Base-by-base conservation (phyloP, 257 asterid species). In the Striga asiatica region DNA sequence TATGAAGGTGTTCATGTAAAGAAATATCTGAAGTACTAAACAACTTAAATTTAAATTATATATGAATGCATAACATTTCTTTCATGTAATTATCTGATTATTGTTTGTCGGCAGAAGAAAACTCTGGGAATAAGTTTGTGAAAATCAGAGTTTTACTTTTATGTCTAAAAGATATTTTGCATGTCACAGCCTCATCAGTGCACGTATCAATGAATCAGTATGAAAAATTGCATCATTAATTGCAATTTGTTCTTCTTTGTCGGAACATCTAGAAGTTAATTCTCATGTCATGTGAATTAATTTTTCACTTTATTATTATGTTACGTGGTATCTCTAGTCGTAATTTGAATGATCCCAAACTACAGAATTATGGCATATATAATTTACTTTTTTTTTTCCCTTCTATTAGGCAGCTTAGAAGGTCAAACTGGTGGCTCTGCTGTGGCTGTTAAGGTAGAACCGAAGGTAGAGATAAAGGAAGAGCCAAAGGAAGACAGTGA, bases 401-500 rank as follows among this genome's bases (percentile, higher is more conserved):
- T 34, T 25, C 27, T 35, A 13, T 42, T 60, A 54, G 66, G 47
- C 50, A 59, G 61, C 22, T 55, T 37, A 71, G 84, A 78, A 50
- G 89, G 76, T 66, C 56, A 78, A 39, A 37, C 56, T 38, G 70
- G 57, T 49, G 79, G 65, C 50, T 23, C 81, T 69, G 77, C 68
- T 41, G 24, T 79, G 69, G 78, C 77, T 52, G 89, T 76, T n/a
- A n/a, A n/a, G n/a, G n/a, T n/a, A n/a, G n/a, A n/a, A n/a, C n/a
- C n/a, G n/a, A n/a, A n/a, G n/a, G n/a, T n/a, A n/a, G n/a, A n/a
- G n/a, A n/a, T n/a, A n/a, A n/a, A n/a, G n/a, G n/a, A n/a, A n/a
- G n/a, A n/a, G n/a, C n/a, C n/a, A 34, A 85, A 80, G 81, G 89
- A 80, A 73, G 93, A 82, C 75, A 87, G 68, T 58, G 95, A 82